Percentiles rank a stretch among this genome's conserved stretches.
These are phyloP conservation scores for Pseudisothecium myosuroides DNA, from an alignment of 225 moss, liverwort and hornwort genomes.

Conservation along the genomic window DNA sequence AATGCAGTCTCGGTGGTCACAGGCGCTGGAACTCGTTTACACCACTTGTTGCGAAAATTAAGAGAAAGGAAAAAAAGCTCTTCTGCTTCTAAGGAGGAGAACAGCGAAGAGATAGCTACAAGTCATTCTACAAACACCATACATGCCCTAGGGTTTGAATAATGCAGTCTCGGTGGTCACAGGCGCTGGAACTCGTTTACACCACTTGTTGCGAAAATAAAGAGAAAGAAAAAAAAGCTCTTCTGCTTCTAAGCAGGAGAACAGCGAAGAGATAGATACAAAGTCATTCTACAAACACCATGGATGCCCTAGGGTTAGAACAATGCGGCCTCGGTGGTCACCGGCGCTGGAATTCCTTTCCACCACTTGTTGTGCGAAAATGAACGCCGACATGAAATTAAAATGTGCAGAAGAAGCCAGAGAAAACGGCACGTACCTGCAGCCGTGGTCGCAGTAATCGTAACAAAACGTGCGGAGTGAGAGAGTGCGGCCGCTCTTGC, in stretches of 20 bases:
- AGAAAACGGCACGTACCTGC: neutral
- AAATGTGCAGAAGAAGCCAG: neutral
- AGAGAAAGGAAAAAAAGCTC: neutral
- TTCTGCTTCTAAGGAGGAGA: neutral
- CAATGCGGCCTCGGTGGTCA: neutral
- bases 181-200: neutral
- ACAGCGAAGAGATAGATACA: neutral
- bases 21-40: neutral
- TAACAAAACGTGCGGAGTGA: neutral
- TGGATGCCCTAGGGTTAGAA: neutral
- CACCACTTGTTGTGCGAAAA: neutral
- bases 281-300: neutral
- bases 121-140: neutral
- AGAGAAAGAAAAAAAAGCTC: neutral
- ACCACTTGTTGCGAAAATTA: no score
- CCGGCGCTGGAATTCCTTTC: neutral
- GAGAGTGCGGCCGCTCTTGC: neutral
- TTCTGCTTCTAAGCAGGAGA: neutral
- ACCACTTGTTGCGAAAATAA: no score
- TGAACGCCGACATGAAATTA: neutral
- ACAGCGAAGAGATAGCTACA: neutral
- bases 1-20: neutral
- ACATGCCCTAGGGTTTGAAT: neutral
- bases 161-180: neutral
- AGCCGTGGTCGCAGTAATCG: neutral